Evolutionary conservation across 2,329 filamentous ascomycete genomes (phyloP), one percentile per base, ranked within the genome.

Genomic region (Cordyceps pruinosa): DNA sequence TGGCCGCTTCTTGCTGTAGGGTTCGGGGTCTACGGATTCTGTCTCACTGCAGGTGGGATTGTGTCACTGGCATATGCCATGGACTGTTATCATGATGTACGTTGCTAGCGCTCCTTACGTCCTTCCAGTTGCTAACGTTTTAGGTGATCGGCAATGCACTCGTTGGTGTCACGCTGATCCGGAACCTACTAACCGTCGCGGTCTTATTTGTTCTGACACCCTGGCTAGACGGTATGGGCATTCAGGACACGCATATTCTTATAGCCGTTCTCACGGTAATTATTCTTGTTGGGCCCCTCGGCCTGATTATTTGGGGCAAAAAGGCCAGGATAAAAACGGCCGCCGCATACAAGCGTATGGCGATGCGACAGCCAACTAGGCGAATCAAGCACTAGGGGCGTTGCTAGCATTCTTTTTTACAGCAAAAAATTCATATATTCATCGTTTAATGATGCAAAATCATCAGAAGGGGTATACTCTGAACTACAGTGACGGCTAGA

Each of bases 1-100:
- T 75, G 72, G 72, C 70, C 72, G 7, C 63, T 66, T 12, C 66
- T 72, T 1, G 71, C 67, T 8, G 59, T 73, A 1, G 71, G 66
- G 0, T 69, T 68, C 4, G 70, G 65, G 1, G 48, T 73, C 0
- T 74, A 73, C 32, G 70, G 67, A 0, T 73, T 72, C 42, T 72
- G 71, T 0, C 62, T 75, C 0, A 70, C 70, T 3, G 65, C 68
- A 34, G 69, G 69, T 23, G 64, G 67, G 42, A 68, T 73, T 25
- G 66, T 68, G 12, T 62, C 65, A 8, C 61, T 73, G n/a, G 68
- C 70, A 0, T 63, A 71, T 23, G 61, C 69, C 1, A 70, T 70
- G 50, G 70, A 73, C 37, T 66, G 67, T 17, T 74, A 74, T 41
- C 63, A 65, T 47, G 69, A 72, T 55, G 71, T 73, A 61, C 56